Evolutionary conservation across 345 rosid species (phyloP).

Genomic region (Salix brachista): DNA sequence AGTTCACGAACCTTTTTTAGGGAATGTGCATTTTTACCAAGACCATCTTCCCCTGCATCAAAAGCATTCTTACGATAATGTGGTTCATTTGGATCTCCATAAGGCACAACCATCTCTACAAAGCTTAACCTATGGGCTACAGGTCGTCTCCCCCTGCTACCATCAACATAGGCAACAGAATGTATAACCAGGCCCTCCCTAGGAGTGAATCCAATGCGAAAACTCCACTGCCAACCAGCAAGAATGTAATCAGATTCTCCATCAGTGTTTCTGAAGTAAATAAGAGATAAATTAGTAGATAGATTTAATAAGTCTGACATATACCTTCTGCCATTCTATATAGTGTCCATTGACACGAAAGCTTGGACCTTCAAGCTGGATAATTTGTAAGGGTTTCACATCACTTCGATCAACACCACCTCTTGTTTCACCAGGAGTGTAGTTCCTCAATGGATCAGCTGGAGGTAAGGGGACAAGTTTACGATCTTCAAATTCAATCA

Average conservation of each 20-base stretch:
- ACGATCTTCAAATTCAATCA: slow-evolving; percentile 80
- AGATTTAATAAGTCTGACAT: background rate
- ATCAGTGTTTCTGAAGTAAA: slow-evolving; percentile 9
- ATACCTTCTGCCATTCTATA: slow-evolving; percentile 92
- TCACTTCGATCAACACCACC: slow-evolving; percentile 95
- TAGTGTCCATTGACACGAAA: slow-evolving; percentile 74
- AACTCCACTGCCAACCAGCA: slow-evolving; percentile 72
- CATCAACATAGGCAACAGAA: slow-evolving; percentile 88
- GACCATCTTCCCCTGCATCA: slow-evolving; percentile 97
- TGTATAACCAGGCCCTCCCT: slow-evolving; percentile 85
- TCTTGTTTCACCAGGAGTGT: slow-evolving; percentile 80
- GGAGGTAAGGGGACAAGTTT: slow-evolving; percentile 86
- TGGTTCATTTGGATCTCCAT: slow-evolving; percentile 95
- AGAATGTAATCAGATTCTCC: slow-evolving; percentile 13
- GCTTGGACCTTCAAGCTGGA: slow-evolving; percentile 95
- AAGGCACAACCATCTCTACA: slow-evolving; percentile 96
- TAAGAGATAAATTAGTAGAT: slow-evolving; percentile 1
- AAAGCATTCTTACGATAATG: slow-evolving; percentile 94
- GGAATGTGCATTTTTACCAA: slow-evolving; percentile 93
- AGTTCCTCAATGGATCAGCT: slow-evolving; percentile 85
- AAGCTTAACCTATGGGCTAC: slow-evolving; percentile 86
- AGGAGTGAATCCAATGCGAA: slow-evolving; percentile 90
- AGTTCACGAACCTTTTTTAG: slow-evolving; percentile 61
- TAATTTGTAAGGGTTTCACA: slow-evolving; percentile 73
- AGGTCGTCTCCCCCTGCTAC: slow-evolving; percentile 85